A percentile compares a stretch with the other conserved stretches of the same genome.
phyloP scores from a whole-genome alignment of 306 rosid genomes.

The Casuarina equisetifolia region DNA sequence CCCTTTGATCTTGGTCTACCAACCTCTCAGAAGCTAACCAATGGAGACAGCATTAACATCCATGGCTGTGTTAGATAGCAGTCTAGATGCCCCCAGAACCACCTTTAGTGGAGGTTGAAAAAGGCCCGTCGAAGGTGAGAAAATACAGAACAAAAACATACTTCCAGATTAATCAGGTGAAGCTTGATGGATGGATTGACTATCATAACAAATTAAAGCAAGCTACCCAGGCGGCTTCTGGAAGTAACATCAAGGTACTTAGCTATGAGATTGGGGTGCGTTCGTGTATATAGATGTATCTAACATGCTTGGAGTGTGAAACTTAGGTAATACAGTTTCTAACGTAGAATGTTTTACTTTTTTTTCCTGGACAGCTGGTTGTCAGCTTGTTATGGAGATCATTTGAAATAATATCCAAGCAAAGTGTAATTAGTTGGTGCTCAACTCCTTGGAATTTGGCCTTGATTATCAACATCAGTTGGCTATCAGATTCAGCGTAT shows the following conservation, averaged over 20 bases:
- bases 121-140: conserved; percentile 18
- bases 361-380: not conserved
- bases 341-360: not conserved
- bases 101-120: conserved; percentile 18
- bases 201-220: not conserved
- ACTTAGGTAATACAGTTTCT: not conserved
- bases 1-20: conserved; percentile 84
- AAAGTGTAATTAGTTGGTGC: not conserved
- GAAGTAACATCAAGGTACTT: not conserved
- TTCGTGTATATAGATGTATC: not conserved
- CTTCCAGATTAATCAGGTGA: not conserved
- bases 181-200: not conserved
- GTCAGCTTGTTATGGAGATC: not conserved
- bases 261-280: not conserved
- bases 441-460: not conserved
- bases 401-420: not conserved
- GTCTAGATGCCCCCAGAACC: conserved; percentile 24
- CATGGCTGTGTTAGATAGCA: conserved; percentile 50
- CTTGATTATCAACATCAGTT: not conserved
- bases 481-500: not conserved
- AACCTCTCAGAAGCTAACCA: conserved; percentile 42
- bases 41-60: conserved; percentile 46
- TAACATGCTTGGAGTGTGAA: not conserved
- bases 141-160: conserved; percentile 10
- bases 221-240: not conserved